These are phyloP conservation scores for Scopulariopsis brevicaulis DNA, from an alignment of 2,329 filamentous ascomycete genomes.

Conservation along the genomic window DNA sequence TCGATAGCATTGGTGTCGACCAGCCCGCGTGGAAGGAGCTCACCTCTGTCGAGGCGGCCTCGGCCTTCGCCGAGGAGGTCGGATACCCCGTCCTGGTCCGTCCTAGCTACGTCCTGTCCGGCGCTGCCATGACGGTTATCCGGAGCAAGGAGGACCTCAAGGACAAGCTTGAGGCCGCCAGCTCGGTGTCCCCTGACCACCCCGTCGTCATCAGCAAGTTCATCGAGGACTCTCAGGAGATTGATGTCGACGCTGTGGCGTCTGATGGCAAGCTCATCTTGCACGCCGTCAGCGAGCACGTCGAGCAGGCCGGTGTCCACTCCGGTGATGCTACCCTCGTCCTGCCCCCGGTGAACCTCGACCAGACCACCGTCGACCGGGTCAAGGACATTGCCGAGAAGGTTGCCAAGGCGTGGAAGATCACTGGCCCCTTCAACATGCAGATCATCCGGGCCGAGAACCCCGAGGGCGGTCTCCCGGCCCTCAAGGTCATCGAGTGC, in stretches of 20 bases:
- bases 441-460: conserved; percentile 92
- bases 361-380: conserved; percentile 66
- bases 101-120: conserved; percentile 90
- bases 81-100: conserved; percentile 92
- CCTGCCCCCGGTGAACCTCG: conserved; percentile 73
- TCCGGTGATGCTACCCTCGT: conserved; percentile 94
- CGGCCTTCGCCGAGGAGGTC: conserved; percentile 73
- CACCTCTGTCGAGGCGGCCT: conserved; percentile 78
- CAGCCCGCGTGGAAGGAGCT: conserved; percentile 98
- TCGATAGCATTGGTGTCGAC: conserved; percentile 93
- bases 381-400: conserved; percentile 94
- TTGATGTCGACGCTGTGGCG: conserved; percentile 90
- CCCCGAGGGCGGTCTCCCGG: conserved; percentile 61
- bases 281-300: conserved; percentile 89
- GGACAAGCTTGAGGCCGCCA: conserved; percentile 86
- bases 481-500: conserved; percentile 94
- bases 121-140: conserved; percentile 97
- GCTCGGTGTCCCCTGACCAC: conserved; percentile 86
- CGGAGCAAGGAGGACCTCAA: conserved; percentile 78
- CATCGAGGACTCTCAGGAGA: conserved; percentile 92
- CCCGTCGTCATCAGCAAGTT: conserved; percentile 98
- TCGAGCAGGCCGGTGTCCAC: conserved; percentile 96
- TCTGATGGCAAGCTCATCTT: conserved; percentile 76
- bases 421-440: conserved; percentile 99
- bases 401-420: conserved; percentile 93